Evolutionary conservation across 2,329 filamentous ascomycete species (phyloP), one percentile per base, ranked within the genome.

Genomic region (Fusarium tanahbumbuense): DNA sequence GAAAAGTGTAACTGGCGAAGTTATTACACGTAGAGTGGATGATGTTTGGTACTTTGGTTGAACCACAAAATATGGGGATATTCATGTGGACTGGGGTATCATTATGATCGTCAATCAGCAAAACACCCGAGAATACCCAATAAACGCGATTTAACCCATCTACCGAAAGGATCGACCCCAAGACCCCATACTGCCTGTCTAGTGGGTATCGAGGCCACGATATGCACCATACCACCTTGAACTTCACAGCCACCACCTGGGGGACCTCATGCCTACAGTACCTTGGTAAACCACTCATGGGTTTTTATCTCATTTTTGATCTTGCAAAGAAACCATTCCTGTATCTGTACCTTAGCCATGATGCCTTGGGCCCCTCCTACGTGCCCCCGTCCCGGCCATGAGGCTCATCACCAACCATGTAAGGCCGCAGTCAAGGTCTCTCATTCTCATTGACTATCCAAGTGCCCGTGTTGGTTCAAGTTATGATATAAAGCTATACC

Each of bases 391-490:
- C 41, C 56, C 23, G 64, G 64, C 68, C 56, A 46, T 56, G 67
- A 67, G 68, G 68, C 70, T 73, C 64, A 62, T 65, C 55, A 64
- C 68, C 68, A 52, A 71, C 66, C 57, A 30, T 68, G 50, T 40
- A 49, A 30, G 68, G 72, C 50, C 73, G 66, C 73, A 74, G 61
- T 54, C 37, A 22, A 20, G 64, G 68, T 53, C 56, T 42, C 50
- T 46, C 46, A n/a, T n/a, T 48, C 27, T 47, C 18, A 34, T 47
- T 9, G 28, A 34, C 8, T 52, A 8, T 52, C 32, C 6, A 27
- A 20, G 23, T 41, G 6, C 18, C 22, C 55, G 30, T 47, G 22
- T 50, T 32, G 20, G 28, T 28, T 64, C 60, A n/a, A 42, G 50
- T 18, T 61, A 20, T 12, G 48, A 49, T 75, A 75, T 75, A 75